Percentiles rank a stretch among this genome's conserved stretches.
Conservation (phyloP, 2,329 filamentous ascomycete species). For the Amylocarpus encephaloides region DNA sequence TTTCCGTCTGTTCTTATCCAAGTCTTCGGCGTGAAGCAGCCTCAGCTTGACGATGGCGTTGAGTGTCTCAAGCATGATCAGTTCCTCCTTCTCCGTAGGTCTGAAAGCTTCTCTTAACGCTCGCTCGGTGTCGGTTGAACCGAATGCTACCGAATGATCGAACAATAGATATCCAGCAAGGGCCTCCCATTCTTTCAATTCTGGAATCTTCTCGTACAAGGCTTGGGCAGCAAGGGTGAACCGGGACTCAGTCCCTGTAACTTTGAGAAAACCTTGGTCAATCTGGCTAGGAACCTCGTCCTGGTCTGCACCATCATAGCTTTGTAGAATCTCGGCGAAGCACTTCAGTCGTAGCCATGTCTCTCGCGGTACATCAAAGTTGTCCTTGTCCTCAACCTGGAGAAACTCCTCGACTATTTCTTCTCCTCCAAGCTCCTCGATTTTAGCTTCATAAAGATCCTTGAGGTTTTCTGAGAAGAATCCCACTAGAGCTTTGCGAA, state of each 20-base stretch:
- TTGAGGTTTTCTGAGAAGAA: constrained; percentile 89
- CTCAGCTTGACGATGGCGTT: constrained; percentile 73
- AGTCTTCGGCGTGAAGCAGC: constrained; percentile 60
- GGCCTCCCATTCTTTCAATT: constrained; percentile 81
- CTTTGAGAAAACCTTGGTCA: constrained; percentile 44
- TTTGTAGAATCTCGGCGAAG: constrained; percentile 73
- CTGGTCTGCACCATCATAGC: constrained; percentile 68
- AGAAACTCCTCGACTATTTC: constrained; percentile 71
- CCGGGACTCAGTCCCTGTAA: constrained; percentile 66
- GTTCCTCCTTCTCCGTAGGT: constrained; percentile 55
- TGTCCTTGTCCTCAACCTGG: constrained; percentile 63
- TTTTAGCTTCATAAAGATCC: constrained; percentile 70
- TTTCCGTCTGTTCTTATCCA: constrained; percentile 46
- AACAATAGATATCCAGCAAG: constrained; percentile 86
- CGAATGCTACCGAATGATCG: constrained; percentile 68
- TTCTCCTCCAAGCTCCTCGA: constrained; percentile 78
- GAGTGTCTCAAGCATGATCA: constrained; percentile 79
- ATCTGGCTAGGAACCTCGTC: constrained; percentile 48
- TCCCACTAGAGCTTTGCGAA: constrained; percentile 80
- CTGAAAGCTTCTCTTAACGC: constrained; percentile 26
- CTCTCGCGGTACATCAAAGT: constrained; percentile 67
- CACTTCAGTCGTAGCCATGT: constrained; percentile 93
- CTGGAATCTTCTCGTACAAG: constrained; percentile 73
- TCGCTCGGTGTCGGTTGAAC: constrained; percentile 60
- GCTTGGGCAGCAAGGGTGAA: constrained; percentile 81